Base-by-base conservation (phyloP, 805 yeast species). In the Scheffersomyces amazonensis region DNA sequence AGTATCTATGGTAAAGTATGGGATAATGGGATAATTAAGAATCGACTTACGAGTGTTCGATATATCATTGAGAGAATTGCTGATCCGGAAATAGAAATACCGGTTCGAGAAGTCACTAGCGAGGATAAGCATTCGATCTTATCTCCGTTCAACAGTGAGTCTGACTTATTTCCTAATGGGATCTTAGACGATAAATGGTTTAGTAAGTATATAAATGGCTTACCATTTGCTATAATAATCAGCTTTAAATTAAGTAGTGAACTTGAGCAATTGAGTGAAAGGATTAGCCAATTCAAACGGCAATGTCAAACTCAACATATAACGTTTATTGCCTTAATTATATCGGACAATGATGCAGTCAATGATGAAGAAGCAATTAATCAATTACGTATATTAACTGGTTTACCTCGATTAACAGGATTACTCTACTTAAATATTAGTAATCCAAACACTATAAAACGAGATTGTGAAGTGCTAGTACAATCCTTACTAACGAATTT, bases 21-120 rank as follows among this genome's bases (percentile, higher is more conserved):
- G 75, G 72, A 69, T 44, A 60, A 65, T 36, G 55, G 54, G 22
- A 60, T 69, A 16, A 52, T 69, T 31, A 59, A 54, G 40, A 61
- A 64, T 43, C 44, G 73, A 16, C 44, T 65, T 21, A 65, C 56
- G 59, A 59, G 48, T 28, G 45, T 52, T 17, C 65, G 57, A 44
- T 68, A 53, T 39, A 50, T 68, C 22, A 44, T 49, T 15, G 44
- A 46, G 25, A 41, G 27, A 2, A 40, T 40, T 9, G 15, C 35
- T 6, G 37, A 39, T 4, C 33, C 46, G 35, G 33, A 24, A 9
- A 4, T 39, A 28, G 6, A 31, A 25, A 22, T 36, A 6, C 39
- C 39, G 3, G 21, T 16, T 7, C 8, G 19, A 15, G 24, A 33
- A 3, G 17, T 17, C 13, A 7, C 23, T 11, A 10, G 31, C 28